A percentile compares a stretch with the other conserved stretches of the same genome.
Evolutionary conservation across 345 rosid species (phyloP).

Genomic region (Carallia pectinifolia): DNA sequence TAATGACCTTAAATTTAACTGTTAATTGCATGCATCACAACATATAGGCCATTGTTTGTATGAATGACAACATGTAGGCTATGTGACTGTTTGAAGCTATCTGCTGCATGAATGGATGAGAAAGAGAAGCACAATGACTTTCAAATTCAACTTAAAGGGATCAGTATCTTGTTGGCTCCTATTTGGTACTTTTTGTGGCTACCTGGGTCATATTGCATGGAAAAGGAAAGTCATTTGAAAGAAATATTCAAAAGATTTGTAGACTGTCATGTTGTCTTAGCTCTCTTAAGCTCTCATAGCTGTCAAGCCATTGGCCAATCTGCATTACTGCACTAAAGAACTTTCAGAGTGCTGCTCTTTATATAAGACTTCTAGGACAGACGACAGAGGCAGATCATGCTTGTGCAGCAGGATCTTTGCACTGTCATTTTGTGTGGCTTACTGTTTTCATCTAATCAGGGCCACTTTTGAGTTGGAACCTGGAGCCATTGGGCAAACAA

Average conservation of each 20-base stretch:
- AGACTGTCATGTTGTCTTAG: not conserved
- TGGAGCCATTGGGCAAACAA: slow-evolving; percentile 79
- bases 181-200: not conserved
- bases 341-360: not conserved
- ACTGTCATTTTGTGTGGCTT: not conserved
- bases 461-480: slow-evolving; percentile 85
- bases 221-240: not conserved
- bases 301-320: not conserved
- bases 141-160: slow-evolving; percentile 7
- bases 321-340: slow-evolving; percentile 6
- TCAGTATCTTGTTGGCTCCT: not conserved
- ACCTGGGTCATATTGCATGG: not conserved
- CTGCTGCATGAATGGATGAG: not conserved
- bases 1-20: too few relatives aligned
- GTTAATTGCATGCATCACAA: too few relatives aligned
- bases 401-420: not conserved
- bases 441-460: slow-evolving; percentile 34
- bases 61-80: not conserved
- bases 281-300: not conserved
- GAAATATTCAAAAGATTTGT: not conserved
- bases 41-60: not conserved
- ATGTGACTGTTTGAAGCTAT: not conserved
- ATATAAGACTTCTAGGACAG: not conserved
- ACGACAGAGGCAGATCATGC: not conserved
- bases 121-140: not conserved